These are phyloP conservation scores for Mycena maculata DNA, from an alignment of 768 basidiomycete genomes.

Conservation along the genomic window DNA sequence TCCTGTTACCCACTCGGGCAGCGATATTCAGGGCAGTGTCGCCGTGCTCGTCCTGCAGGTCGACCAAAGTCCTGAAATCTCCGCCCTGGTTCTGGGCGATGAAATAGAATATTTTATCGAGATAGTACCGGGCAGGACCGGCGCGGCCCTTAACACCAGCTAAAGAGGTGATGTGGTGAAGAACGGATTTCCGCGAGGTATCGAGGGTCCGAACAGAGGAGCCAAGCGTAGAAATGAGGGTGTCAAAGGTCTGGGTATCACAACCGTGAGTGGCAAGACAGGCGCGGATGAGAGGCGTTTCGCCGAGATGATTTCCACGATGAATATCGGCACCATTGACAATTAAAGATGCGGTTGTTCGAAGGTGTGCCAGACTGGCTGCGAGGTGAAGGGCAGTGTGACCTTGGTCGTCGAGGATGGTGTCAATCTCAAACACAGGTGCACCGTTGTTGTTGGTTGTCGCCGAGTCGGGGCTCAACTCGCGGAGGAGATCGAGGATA, in stretches of 20 bases:
- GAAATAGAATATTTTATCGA: conserved; percentile 90
- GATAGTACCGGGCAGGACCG: conserved; percentile 86
- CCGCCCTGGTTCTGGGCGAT: conserved; percentile 82
- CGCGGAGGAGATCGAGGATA: conserved; percentile 74
- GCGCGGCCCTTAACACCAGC: conserved; percentile 94
- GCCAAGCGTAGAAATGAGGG: conserved; percentile 72
- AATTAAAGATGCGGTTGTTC: conserved; percentile 77
- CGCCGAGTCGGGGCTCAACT: conserved; percentile 61
- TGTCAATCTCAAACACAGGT: conserved; percentile 73
- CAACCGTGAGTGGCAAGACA: conserved; percentile 89
- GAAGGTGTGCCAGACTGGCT: conserved; percentile 81
- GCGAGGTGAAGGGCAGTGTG: conserved; percentile 96
- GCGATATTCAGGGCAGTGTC: conserved; percentile 97
- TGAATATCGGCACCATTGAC: conserved; percentile 86
- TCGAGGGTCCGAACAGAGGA: conserved; percentile 90
- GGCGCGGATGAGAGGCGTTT: conserved; percentile 94
- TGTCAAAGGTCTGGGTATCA: conserved; percentile 80
- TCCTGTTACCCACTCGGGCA: conserved; percentile 91
- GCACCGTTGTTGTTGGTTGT: conserved; percentile 37
- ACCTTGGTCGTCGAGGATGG: conserved; percentile 92
- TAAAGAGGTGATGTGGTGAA: conserved; percentile 92
- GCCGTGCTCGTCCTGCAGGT: conserved; percentile 94
- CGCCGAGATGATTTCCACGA: conserved; percentile 92
- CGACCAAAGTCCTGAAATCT: conserved; percentile 83
- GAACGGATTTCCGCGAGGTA: conserved; percentile 82